Base-by-base conservation (phyloP, 2,329 filamentous ascomycete species). In the Chaetomium strumarium region DNA sequence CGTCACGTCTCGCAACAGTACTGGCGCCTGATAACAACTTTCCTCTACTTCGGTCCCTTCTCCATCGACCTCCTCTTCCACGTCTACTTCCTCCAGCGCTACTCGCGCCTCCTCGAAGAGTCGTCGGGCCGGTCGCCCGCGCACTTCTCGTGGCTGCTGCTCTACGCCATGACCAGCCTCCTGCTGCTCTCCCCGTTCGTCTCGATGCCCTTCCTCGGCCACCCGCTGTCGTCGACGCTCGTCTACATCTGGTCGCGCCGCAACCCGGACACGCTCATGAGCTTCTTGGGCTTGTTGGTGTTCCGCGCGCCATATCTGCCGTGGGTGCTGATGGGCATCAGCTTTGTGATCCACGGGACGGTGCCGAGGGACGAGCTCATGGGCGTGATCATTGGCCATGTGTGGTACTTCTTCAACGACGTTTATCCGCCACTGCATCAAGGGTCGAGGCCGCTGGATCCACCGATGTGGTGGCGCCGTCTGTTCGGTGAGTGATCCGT, bases 401-500 rank as follows among this genome's bases (percentile, higher is more conserved):
- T 97, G 38, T 97, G 91, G 86, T 99, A 97, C 70, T 99, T 96
- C 73, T 96, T 97, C 70, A 88, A 85, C 55, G 93, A 99, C 68
- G 91, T 99, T 14, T 99, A 96, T 69, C 93, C 93, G 3, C 88
- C 90, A 3, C 79, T 96, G 40, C 88, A 96, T 70, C 84, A 86
- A 58, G 90, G 90, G 16, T 85, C 86, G 47, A 80, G 88, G 51
- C 93, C 93, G 0, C 76, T 99, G 44, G 92, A 96, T 63, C 92
- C 93, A 36, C 93, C 93, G 0, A 73, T 75, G 54, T 96, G 89
- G 85, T 99, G 92, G 92, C 80, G 88, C 53, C 80, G 90, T 39
- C 65, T 97, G 16, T 96, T 96, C 64, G 90, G 61, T 63, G 39
- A 46, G 60, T 57, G 3, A 13, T 37, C n/a, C n/a, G 8, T 8